phyloP scores from a whole-genome alignment of 1,139 yeast genomes.

The Protomyces inundatus region DNA sequence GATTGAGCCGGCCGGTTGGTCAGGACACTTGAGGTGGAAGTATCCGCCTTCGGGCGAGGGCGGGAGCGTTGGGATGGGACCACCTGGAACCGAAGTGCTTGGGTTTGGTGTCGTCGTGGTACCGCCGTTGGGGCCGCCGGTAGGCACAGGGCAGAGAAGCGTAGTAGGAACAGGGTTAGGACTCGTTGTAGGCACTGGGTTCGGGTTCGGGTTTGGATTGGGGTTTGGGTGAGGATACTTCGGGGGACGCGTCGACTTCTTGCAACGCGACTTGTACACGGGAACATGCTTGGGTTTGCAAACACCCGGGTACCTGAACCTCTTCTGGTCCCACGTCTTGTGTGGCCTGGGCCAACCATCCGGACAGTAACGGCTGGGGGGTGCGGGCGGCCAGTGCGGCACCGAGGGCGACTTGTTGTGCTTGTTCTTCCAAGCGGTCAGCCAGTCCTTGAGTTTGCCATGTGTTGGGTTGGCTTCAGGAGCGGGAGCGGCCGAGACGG shows the following conservation, averaged over 20 bases:
- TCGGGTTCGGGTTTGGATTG: background rate
- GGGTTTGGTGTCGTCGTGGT: background rate
- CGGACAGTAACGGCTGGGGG: background rate
- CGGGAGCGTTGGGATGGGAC: background rate
- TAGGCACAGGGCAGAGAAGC: no score
- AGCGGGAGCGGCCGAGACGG: background rate
- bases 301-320: background rate
- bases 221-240: background rate
- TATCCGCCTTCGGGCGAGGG: background rate
- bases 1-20: background rate
- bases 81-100: background rate
- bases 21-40: background rate
- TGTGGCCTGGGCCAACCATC: background rate
- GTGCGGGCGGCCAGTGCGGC: background rate
- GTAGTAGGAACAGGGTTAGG: no score
- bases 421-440: no score
- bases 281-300: background rate
- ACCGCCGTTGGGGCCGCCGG: no score
- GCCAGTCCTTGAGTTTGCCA: background rate
- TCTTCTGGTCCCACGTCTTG: background rate
- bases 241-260: background rate
- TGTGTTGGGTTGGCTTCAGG: background rate
- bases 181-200: no score
- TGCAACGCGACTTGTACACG: background rate
- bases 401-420: background rate